A percentile compares a stretch with the other conserved stretches of the same genome.
Evolutionary conservation across 2,329 filamentous ascomycete species (phyloP).

Genomic region (Albophoma yamanashiensis): DNA sequence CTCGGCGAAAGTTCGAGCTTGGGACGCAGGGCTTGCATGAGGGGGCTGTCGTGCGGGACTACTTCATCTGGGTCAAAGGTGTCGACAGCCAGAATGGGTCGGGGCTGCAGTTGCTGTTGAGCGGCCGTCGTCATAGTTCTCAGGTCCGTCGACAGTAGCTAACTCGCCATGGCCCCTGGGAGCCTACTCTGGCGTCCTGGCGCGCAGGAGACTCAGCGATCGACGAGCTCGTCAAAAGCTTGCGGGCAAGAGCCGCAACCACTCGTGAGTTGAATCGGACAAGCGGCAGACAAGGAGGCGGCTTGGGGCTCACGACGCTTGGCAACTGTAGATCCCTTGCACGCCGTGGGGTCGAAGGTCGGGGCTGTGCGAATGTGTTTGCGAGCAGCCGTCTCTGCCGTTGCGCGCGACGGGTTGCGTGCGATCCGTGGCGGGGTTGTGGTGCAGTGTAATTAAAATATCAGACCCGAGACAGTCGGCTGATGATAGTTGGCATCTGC

Average conservation of each 20-base stretch:
- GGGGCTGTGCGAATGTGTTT: neutral
- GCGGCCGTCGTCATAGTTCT: slow-evolving; percentile 30
- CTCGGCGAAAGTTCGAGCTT: slow-evolving; percentile 20
- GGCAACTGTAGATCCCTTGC: neutral
- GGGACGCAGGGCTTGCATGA: slow-evolving; percentile 22
- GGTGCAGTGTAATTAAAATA: neutral
- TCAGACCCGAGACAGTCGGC: neutral
- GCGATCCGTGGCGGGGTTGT: neutral
- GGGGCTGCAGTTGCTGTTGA: slow-evolving; percentile 20
- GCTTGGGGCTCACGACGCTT: neutral
- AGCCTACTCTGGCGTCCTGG: neutral
- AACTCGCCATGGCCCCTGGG: slow-evolving; percentile 22
- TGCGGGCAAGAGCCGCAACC: neutral
- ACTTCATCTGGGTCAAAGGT: slow-evolving; percentile 35
- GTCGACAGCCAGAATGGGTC: slow-evolving; percentile 17
- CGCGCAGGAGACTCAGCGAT: neutral
- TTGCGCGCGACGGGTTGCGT: neutral
- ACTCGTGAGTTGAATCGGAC: neutral
- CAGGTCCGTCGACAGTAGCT: slow-evolving; percentile 15
- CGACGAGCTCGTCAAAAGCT: neutral
- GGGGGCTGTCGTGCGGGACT: slow-evolving; percentile 28
- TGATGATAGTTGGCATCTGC: neutral
- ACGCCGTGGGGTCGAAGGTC: neutral
- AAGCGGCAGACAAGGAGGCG: neutral
- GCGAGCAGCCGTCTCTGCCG: neutral